A percentile compares a stretch with the other conserved stretches of the same genome.
These are phyloP conservation scores for Talaromyces verruculosus DNA, from an alignment of 2,329 filamentous ascomycete genomes.

Conservation along the genomic window DNA sequence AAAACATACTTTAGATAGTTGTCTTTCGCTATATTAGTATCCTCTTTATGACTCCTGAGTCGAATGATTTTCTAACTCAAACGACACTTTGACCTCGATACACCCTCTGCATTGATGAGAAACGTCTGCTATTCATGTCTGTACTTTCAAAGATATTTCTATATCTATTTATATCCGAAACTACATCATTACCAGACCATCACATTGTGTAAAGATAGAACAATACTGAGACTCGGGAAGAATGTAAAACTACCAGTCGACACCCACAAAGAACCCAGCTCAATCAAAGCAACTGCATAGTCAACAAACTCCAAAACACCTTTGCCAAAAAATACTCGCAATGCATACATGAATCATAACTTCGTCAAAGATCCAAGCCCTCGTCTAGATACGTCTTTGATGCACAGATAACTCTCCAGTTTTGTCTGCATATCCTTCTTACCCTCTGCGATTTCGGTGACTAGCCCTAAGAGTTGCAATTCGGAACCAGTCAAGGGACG, in stretches of 20 bases:
- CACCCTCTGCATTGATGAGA: neutral
- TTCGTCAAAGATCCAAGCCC: neutral
- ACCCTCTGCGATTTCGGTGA: constrained; percentile 28
- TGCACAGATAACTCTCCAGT: constrained; percentile 10
- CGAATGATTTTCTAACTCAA: neutral
- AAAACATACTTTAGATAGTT: neutral
- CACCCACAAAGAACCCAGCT: neutral
- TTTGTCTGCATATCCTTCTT: constrained; percentile 15
- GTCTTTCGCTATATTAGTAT: neutral
- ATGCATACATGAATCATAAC: neutral
- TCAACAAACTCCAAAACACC: neutral
- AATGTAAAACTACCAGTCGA: neutral
- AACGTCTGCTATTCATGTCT: neutral
- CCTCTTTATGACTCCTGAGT: neutral
- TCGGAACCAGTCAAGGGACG: constrained; percentile 32
- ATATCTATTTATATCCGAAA: neutral
- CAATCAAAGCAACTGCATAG: neutral
- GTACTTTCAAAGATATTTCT: neutral
- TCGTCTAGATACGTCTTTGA: neutral
- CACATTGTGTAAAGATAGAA: neutral
- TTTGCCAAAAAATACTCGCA: neutral
- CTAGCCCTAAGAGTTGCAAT: constrained; percentile 28
- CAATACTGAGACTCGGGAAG: neutral
- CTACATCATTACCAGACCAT: neutral
- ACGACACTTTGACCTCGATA: neutral